A percentile compares a stretch with the other conserved stretches of the same genome.
Conservation (phyloP, 495 filamentous ascomycete species). For the Melanomma pulvis-pyrius region DNA sequence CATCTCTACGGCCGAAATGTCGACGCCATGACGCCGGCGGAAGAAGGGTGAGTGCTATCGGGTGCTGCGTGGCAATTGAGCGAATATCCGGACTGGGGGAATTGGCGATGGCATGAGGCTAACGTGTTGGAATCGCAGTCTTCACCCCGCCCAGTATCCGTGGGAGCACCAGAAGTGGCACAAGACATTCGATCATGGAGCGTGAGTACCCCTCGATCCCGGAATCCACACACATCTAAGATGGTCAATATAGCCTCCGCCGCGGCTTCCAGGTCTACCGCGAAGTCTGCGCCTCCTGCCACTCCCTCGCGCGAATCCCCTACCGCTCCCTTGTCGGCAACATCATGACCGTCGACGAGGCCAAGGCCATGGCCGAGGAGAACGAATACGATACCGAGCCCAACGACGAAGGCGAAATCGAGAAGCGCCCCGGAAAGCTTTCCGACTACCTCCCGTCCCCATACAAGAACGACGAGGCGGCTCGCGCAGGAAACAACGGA, state of each 20-base stretch:
- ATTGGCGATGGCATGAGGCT: constrained; percentile 15
- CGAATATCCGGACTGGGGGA: not conserved
- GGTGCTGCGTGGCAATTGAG: not conserved
- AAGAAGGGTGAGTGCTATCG: constrained; percentile 77
- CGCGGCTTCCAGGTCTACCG: constrained; percentile 99
- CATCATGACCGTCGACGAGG: constrained; percentile 94
- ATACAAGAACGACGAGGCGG: constrained; percentile 98
- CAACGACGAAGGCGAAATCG: constrained; percentile 96
- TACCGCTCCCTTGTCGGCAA: constrained; percentile 91
- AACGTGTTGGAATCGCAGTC: constrained; percentile 54
- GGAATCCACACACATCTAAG: constrained; percentile 37
- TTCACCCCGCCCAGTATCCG: constrained; percentile 89
- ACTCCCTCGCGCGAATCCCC: constrained; percentile 91
- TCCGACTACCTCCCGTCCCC: constrained; percentile 94
- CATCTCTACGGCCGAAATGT: constrained; percentile 87
- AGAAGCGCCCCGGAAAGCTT: constrained; percentile 96
- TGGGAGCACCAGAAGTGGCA: constrained; percentile 90
- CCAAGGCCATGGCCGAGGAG: constrained; percentile 95
- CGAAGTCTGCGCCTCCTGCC: constrained; percentile 96
- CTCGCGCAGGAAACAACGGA: constrained; percentile 96
- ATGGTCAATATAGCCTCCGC: constrained; percentile 68
- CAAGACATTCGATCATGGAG: constrained; percentile 95
- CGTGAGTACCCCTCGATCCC: constrained; percentile 62
- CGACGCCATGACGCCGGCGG: constrained; percentile 85
- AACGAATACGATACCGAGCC: constrained; percentile 98